Evolutionary conservation across 768 basidiomycete species (phyloP).

Genomic region (Auriscalpium orientale): DNA sequence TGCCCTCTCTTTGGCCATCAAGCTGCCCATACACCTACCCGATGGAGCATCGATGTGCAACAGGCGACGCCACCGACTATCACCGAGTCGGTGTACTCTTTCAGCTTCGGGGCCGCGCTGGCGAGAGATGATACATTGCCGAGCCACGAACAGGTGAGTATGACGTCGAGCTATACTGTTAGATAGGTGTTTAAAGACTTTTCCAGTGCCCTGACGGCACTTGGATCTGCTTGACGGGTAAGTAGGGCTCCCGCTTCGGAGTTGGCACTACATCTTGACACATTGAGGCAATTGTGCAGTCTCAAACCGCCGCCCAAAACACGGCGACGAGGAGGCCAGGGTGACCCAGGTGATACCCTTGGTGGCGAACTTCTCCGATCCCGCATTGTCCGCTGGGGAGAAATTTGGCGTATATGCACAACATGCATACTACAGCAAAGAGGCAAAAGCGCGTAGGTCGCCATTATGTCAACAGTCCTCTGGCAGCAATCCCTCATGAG

Average conservation of each 20-base stretch:
- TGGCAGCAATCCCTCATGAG: background rate
- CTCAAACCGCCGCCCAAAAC: background rate
- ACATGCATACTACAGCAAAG: background rate
- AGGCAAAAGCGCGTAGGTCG: background rate
- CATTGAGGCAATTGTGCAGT: background rate
- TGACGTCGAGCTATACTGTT: background rate
- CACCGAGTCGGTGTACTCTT: no score
- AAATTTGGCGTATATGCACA: slow-evolving; percentile 4
- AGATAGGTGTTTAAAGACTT: background rate
- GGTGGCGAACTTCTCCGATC: background rate
- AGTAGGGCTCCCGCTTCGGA: background rate
- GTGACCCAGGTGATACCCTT: slow-evolving; percentile 2
- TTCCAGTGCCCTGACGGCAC: slow-evolving; percentile 10
- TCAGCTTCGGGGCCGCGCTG: no score
- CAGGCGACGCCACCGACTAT: no score
- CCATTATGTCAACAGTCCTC: background rate
- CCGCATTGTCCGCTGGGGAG: background rate
- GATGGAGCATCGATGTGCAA: no score
- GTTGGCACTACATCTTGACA: background rate
- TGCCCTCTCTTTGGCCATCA: no score
- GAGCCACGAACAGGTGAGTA: background rate
- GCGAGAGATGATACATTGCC: no score
- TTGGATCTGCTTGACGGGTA: slow-evolving; percentile 14
- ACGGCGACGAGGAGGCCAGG: background rate
- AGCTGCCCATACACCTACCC: no score